Evolutionary conservation across 148 eudicot species (phyloP).

Genomic region (Mesembryanthemum crystallinum): DNA sequence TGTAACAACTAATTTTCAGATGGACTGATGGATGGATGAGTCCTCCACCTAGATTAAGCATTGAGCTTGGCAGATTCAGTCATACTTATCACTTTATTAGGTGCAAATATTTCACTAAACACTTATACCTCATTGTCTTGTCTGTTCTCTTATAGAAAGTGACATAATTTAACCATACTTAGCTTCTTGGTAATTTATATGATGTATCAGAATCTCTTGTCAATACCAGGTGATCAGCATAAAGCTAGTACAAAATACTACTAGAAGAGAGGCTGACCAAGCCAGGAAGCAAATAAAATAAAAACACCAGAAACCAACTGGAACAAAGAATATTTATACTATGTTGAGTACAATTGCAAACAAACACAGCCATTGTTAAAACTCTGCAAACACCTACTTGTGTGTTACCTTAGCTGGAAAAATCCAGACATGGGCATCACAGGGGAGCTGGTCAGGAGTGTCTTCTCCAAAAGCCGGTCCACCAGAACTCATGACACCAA

Average conservation of each 20-base stretch:
- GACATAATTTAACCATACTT: not conserved
- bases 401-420: slow-evolving; percentile 3
- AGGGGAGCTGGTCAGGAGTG: slow-evolving; percentile 72
- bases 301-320: not conserved
- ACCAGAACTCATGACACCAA: slow-evolving; percentile 35
- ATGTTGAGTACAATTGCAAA: not conserved
- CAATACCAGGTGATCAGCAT: not conserved
- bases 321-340: not conserved
- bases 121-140: not conserved
- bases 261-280: not conserved
- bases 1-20: too few species aligned
- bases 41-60: not conserved
- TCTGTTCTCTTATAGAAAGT: not conserved
- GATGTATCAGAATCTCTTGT: not conserved
- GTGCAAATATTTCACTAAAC: not conserved
- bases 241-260: not conserved
- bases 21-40: not conserved
- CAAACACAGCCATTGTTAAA: slow-evolving; percentile 19
- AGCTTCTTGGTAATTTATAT: not conserved
- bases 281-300: not conserved
- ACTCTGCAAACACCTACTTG: slow-evolving; percentile 16
- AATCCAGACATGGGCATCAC: slow-evolving; percentile 58
- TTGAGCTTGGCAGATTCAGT: not conserved
- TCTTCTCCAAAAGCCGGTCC: slow-evolving; percentile 62
- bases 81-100: not conserved